Percentiles rank a stretch among this genome's conserved stretches.
Conservation (phyloP, 2,329 filamentous ascomycete genomes). For the Penicillium sp. region DNA sequence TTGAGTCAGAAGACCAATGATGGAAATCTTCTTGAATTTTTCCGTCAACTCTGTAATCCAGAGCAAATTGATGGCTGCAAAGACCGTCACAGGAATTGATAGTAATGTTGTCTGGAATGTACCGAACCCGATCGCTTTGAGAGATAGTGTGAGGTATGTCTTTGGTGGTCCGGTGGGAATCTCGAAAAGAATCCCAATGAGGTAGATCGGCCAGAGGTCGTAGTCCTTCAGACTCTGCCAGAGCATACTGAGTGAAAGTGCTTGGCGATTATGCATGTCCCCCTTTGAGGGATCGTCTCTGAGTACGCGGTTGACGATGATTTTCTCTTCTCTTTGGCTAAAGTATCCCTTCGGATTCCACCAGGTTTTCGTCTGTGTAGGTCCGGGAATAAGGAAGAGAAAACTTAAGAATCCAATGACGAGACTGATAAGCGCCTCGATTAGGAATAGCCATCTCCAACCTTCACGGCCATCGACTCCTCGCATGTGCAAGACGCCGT, state of each 20-base stretch:
- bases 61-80: neutral
- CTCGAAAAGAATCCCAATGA: conserved; percentile 38
- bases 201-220: conserved; percentile 46
- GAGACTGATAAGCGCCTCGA: conserved; percentile 50
- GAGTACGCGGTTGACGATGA: conserved; percentile 64
- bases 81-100: conserved; percentile 38
- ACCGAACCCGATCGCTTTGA: conserved; percentile 15
- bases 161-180: conserved; percentile 49
- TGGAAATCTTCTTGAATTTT: conserved; percentile 48
- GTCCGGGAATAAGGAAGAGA: conserved; percentile 45
- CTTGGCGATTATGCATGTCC: conserved; percentile 43
- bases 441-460: conserved; percentile 51
- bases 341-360: conserved; percentile 66
- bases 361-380: conserved; percentile 56
- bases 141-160: conserved; percentile 50
- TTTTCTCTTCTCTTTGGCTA: conserved; percentile 62
- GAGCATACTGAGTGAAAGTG: conserved; percentile 32
- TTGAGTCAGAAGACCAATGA: conserved; percentile 45
- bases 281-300: conserved; percentile 48
- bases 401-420: conserved; percentile 49
- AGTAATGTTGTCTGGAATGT: conserved; percentile 30
- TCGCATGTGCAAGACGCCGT: conserved; percentile 44
- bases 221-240: conserved; percentile 41
- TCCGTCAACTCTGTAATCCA: conserved; percentile 28
- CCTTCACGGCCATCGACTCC: conserved; percentile 46